Percentiles rank a stretch among this genome's conserved stretches.
Evolutionary conservation across 495 filamentous ascomycete genomes (phyloP).

Genomic region (Thozetella sp.): DNA sequence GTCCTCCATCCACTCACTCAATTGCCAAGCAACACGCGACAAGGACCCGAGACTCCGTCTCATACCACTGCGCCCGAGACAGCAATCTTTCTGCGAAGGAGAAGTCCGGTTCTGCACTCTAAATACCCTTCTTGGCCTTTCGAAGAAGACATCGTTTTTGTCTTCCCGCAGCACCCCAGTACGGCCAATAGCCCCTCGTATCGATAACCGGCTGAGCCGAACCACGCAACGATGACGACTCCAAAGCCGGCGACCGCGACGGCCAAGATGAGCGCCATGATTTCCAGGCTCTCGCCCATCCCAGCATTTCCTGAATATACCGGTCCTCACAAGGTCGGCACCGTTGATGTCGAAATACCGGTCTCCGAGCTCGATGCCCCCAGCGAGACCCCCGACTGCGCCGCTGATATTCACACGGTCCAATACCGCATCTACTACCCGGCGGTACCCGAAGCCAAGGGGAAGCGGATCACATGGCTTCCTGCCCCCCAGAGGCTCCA

Average conservation of each 20-base stretch:
- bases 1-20: too few species aligned
- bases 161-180: constrained; percentile 18
- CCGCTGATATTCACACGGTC: constrained; percentile 59
- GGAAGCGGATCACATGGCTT: constrained; percentile 63
- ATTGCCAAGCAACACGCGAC: not conserved
- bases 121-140: too few species aligned
- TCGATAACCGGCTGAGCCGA: not conserved
- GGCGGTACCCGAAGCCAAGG: constrained; percentile 42
- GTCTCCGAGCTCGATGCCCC: constrained; percentile 57
- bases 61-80: not conserved
- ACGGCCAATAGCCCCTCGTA: too few species aligned
- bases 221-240: not conserved
- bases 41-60: not conserved
- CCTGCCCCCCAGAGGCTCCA: constrained; percentile 71
- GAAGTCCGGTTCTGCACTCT: too few species aligned
- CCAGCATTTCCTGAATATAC: constrained; percentile 70
- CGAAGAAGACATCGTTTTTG: constrained; percentile 13
- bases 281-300: constrained; percentile 51
- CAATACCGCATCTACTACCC: constrained; percentile 81
- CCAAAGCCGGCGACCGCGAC: not conserved
- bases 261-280: constrained; percentile 24
- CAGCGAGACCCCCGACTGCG: constrained; percentile 46
- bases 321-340: constrained; percentile 74
- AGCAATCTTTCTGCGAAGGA: not conserved
- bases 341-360: constrained; percentile 74